phyloP scores from a whole-genome alignment of 2,329 filamentous ascomycete species.

The Phaeosphaeriaceae sp. region DNA sequence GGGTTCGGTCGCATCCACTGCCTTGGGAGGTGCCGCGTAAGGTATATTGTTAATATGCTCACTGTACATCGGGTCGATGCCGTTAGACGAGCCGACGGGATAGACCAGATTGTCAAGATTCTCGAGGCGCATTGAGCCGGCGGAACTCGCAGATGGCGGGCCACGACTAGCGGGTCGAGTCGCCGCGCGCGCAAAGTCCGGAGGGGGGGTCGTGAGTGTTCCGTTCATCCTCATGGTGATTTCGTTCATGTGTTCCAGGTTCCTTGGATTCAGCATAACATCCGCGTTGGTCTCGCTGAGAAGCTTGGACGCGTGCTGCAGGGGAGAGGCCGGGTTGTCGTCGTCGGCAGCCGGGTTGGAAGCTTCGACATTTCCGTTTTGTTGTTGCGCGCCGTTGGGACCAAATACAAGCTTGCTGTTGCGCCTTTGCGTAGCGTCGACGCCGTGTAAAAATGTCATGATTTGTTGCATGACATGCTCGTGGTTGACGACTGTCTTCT shows the following conservation, averaged over 20 bases:
- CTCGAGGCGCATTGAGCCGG: constrained; percentile 60
- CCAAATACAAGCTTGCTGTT: constrained; percentile 61
- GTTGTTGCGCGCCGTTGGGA: constrained; percentile 47
- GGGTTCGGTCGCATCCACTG: constrained; percentile 58
- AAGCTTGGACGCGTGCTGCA: constrained; percentile 73
- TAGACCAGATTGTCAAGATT: constrained; percentile 81
- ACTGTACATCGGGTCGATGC: constrained; percentile 92
- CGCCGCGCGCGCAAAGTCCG: constrained; percentile 60
- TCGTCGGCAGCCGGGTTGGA: constrained; percentile 60
- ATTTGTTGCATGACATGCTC: constrained; percentile 76
- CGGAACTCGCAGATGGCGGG: constrained; percentile 58
- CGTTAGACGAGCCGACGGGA: constrained; percentile 87
- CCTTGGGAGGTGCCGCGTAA: constrained; percentile 77
- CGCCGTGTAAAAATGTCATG: constrained; percentile 71
- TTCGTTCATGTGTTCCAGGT: constrained; percentile 71
- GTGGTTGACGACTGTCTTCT: constrained; percentile 76
- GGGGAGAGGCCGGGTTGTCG: constrained; percentile 70
- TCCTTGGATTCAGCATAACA: constrained; percentile 68
- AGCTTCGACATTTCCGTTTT: constrained; percentile 52
- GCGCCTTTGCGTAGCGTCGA: constrained; percentile 70
- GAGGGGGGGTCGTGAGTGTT: constrained; percentile 64
- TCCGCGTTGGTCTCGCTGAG: constrained; percentile 72
- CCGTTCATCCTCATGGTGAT: constrained; percentile 63
- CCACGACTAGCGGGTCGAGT: constrained; percentile 55
- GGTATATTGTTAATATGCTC: constrained; percentile 96